Conservation (phyloP, 768 basidiomycete species). For the Tricholoma sp. region DNA sequence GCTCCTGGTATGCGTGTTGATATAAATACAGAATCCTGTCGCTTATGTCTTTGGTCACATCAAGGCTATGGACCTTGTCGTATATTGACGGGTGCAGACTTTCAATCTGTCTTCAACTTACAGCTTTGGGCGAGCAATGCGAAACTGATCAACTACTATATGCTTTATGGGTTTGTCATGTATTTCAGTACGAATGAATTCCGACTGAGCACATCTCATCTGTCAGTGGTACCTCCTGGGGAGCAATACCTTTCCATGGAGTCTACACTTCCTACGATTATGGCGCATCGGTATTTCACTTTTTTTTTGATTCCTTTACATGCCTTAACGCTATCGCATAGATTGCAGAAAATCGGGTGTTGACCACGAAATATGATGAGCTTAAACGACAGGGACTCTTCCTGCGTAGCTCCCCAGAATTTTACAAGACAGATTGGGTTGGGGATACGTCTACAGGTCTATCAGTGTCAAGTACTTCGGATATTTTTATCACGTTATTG, state of each 20-base stretch:
- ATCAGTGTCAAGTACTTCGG: slow-evolving; percentile 32
- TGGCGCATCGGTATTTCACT: slow-evolving; percentile 46
- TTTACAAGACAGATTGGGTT: slow-evolving; percentile 75
- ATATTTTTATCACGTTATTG: slow-evolving; percentile 56
- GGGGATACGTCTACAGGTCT: slow-evolving; percentile 54
- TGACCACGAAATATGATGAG: slow-evolving; percentile 69
- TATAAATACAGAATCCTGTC: not conserved
- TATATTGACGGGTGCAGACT: slow-evolving; percentile 63
- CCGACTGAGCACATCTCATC: not conserved
- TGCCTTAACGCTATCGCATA: slow-evolving; percentile 11
- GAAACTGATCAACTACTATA: slow-evolving; percentile 81
- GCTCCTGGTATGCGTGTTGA: slow-evolving; percentile 46
- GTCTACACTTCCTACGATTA: slow-evolving; percentile 85
- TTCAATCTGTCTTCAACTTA: slow-evolving; percentile 76
- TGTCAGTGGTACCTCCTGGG: slow-evolving; percentile 80
- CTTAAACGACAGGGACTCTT: slow-evolving; percentile 77
- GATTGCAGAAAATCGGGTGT: slow-evolving; percentile 61
- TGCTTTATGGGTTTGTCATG: slow-evolving; percentile 67
- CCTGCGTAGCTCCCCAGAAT: slow-evolving; percentile 72
- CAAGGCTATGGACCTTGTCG: slow-evolving; percentile 62
- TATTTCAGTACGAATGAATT: not conserved
- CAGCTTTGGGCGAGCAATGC: slow-evolving; percentile 78
- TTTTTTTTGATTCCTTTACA: not conserved
- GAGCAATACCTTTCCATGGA: slow-evolving; percentile 71
- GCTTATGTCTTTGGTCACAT: not conserved